phyloP scores from a whole-genome alignment of 768 basidiomycete genomes.

The Trametes villosa region DNA sequence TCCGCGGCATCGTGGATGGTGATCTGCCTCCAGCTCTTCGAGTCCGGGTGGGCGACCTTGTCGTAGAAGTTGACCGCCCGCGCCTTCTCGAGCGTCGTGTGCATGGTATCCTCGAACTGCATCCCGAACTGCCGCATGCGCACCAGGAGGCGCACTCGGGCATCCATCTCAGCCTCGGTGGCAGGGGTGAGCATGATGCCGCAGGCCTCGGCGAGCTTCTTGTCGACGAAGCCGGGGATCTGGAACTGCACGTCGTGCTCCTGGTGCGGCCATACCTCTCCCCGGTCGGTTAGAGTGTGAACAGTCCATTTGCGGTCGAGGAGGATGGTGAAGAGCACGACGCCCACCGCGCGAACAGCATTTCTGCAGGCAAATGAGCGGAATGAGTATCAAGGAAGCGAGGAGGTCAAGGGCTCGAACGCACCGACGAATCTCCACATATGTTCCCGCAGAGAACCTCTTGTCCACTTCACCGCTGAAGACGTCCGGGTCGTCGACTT shows the following conservation, averaged over 20 bases:
- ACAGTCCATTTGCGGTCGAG: constrained; percentile 7
- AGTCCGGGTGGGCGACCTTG: constrained; percentile 47
- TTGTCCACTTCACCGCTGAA: not conserved
- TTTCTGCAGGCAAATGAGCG: not conserved
- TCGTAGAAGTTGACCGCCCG: constrained; percentile 42
- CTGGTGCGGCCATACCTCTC: constrained; percentile 55
- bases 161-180: constrained; percentile 45
- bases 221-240: constrained; percentile 58
- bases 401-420: not conserved
- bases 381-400: not conserved
- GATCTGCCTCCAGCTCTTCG: constrained; percentile 57
- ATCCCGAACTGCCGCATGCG: constrained; percentile 58
- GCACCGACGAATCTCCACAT: constrained; percentile 38
- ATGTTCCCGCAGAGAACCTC: constrained; percentile 36
- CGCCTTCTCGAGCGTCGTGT: constrained; percentile 37
- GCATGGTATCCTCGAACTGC: constrained; percentile 45
- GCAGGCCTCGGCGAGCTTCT: constrained; percentile 52
- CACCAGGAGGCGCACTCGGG: constrained; percentile 68
- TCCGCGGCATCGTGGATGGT: constrained; percentile 57
- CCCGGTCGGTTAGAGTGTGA: constrained; percentile 32
- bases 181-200: constrained; percentile 39
- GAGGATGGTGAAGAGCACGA: constrained; percentile 18
- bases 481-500: not conserved
- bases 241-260: constrained; percentile 61
- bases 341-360: constrained; percentile 10